Base-by-base conservation (phyloP, 495 filamentous ascomycete species). In the Penicillium argentinense region DNA sequence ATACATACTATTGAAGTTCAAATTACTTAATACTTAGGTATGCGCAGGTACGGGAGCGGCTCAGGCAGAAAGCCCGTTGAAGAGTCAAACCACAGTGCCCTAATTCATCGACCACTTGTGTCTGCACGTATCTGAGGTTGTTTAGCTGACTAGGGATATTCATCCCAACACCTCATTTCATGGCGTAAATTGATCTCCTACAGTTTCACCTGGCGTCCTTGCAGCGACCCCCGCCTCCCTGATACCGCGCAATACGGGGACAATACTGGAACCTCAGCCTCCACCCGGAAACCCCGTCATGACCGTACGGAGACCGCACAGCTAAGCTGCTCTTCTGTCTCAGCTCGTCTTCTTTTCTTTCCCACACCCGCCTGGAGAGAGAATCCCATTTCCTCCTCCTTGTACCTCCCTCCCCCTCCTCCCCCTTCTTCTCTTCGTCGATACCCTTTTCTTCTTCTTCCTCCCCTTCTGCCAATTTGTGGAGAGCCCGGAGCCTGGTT, bases 381-480 rank as follows among this genome's bases (percentile, higher is more conserved):
- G 72, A 74, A 60, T 41, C 56, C 57, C 48, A 62, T 57, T 55
- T 38, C 54, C 60, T 63, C 60, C 60, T 63, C 60, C 60, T 63
- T 63, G 60, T 63, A 63, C 60, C 39, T 42, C 52, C 39, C 37
- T 44, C 28, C 58, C 63, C 59, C 60, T 60, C 64, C 48, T 59
- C 53, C 51, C 56, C 56, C 62, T n/a, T n/a, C 53, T 63, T 59
- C 59, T 63, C 60, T 65, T 61, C 60, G 57, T 53, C 56, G 59
- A 55, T 61, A 62, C 53, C 57, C 47, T 67, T 72, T 76, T 73
- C 73, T 78, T 72, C 75, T 76, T 67, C 66, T 61, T 40, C 56
- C 53, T 64, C 68, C 69, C 68, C 71, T 67, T 75, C 75, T 76
- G 76, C 63, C 76, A 77, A 78, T 72, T 63, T 59, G 62, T 54